These are phyloP conservation scores for Tuctoria greenei DNA, from an alignment of 176 grass and related monocot species.

Conservation along the genomic window DNA sequence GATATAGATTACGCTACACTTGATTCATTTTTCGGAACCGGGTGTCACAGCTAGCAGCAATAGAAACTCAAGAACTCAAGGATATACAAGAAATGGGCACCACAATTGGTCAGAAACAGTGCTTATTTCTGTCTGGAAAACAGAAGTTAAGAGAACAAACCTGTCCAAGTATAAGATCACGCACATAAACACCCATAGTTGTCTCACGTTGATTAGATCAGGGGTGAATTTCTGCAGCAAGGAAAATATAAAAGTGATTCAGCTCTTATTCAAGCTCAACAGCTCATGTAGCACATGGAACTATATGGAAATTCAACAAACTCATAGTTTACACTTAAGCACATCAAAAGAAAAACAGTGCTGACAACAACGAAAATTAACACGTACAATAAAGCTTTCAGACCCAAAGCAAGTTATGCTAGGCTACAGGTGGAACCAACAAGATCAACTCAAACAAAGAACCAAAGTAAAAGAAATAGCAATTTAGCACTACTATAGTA, in stretches of 20 bases:
- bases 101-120: too few relatives aligned
- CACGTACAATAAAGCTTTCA: background rate
- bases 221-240: slow-evolving; percentile 72
- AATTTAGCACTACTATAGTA: too few relatives aligned
- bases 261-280: background rate
- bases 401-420: background rate
- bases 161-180: slow-evolving; percentile 97
- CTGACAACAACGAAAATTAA: background rate
- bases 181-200: slow-evolving; percentile 96
- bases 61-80: too few relatives aligned
- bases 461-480: too few relatives aligned
- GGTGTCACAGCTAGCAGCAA: too few relatives aligned
- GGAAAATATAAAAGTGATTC: background rate
- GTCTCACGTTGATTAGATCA: slow-evolving; percentile 67
- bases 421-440: background rate
- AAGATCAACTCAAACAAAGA: background rate
- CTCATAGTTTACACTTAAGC: background rate
- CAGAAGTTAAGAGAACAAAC: slow-evolving; percentile 36
- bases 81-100: too few relatives aligned
- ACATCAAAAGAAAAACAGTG: background rate
- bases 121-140: slow-evolving; percentile 10
- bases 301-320: background rate
- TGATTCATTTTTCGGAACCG: too few relatives aligned
- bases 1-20: too few relatives aligned
- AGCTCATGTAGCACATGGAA: slow-evolving; percentile 16